A percentile compares a stretch with the other conserved stretches of the same genome.
phyloP scores from a whole-genome alignment of 1,284 basidiomycete genomes.

The Heterobasidion occidentale region DNA sequence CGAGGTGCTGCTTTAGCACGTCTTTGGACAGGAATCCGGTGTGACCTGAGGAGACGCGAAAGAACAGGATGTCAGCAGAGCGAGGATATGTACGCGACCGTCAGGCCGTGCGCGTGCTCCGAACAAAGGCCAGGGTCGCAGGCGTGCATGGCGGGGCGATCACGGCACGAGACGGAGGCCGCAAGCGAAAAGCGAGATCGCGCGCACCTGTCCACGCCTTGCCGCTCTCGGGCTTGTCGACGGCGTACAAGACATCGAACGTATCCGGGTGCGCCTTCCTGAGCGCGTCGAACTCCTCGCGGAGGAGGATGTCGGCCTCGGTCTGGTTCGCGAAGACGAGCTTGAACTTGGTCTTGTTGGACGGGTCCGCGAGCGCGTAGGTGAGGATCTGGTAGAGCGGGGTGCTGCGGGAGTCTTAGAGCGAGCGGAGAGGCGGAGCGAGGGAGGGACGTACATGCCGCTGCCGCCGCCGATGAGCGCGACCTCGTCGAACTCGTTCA shows the following conservation, averaged over 20 bases:
- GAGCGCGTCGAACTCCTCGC: constrained; percentile 73
- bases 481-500: constrained; percentile 81
- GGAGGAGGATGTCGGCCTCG: constrained; percentile 87
- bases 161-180: too few species aligned
- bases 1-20: constrained; percentile 67
- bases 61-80: not conserved
- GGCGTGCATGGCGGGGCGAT: too few species aligned
- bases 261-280: constrained; percentile 63
- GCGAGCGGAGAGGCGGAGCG: not conserved
- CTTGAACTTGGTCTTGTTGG: constrained; percentile 94
- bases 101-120: too few species aligned
- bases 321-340: constrained; percentile 87
- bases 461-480: constrained; percentile 87
- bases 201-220: constrained; percentile 31
- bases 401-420: constrained; percentile 36
- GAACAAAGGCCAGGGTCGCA: too few species aligned
- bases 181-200: too few species aligned
- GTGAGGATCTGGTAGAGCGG: constrained; percentile 73
- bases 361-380: constrained; percentile 62
- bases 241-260: constrained; percentile 80
- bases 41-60: constrained; percentile 30
- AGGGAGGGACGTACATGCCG: constrained; percentile 59
- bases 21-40: constrained; percentile 70
- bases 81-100: too few species aligned
- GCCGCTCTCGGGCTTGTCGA: constrained; percentile 68